Evolutionary conservation across 768 basidiomycete species (phyloP), one percentile per base, ranked within the genome.

Genomic region (Exidia glandulosa): DNA sequence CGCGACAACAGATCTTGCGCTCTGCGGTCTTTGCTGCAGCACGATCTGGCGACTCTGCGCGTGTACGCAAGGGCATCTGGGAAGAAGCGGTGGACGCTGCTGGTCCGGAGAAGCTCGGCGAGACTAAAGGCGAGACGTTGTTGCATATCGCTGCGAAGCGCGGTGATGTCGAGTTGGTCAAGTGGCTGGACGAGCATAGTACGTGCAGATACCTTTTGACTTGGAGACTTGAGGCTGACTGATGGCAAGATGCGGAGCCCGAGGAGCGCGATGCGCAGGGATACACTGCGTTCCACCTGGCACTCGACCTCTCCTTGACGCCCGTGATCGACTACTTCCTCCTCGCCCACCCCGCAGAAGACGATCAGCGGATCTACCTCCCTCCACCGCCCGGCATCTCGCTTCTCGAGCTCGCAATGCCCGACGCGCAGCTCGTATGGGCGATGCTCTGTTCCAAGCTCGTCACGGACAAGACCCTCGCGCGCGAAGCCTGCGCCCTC

Each of bases 161-260:
- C 59, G 84, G 82, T 10, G 79, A 89, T 70, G 64, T 71, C 7
- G 79, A 78, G 25, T 71, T 90, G 58, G 76, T 86, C 7, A 69
- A 80, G 64, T 90, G 87, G 87, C 78, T 90, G 13, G 80, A 85
- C 70, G 75, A 79, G 3, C 87, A 90, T 68, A 81, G 88, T 88
- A 65, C 65, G 82, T 71, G 57, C n/a, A n/a, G n/a, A n/a, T n/a
- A n/a, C n/a, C 59, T 41, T 68, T 59, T 16, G 30, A 30, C 25
- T 23, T 3, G 1, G 9, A 31, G 16, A 19, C 19, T 29, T 30
- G 52, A 57, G 61, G 60, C 63, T 58, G 64, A 50, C 64, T 50
- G 9, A 9, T 10, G 14, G 25, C 55, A 66, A 90, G 88, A 82
- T 72, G 87, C 86, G 56, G 85, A 88, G 63, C 75, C 81, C 23